phyloP scores from a whole-genome alignment of 2,329 filamentous ascomycete genomes.

The Xylariales sp. region DNA sequence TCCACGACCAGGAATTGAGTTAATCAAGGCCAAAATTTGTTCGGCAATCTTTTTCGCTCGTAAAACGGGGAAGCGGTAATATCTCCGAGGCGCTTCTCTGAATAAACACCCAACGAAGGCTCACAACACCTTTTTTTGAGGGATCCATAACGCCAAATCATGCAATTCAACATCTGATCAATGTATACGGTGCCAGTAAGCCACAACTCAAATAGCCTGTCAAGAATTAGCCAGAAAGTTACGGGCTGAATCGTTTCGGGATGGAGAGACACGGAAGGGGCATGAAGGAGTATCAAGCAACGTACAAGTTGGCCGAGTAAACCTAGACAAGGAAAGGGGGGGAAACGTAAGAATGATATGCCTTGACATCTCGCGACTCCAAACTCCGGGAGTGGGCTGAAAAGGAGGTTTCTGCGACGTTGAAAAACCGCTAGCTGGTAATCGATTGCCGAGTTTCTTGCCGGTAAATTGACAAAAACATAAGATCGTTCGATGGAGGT shows the following conservation, averaged over 20 bases:
- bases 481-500: too few species aligned
- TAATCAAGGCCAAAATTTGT: not conserved
- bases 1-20: not conserved
- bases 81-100: too few species aligned
- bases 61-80: not conserved
- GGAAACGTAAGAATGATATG: not conserved
- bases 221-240: not conserved
- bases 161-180: not conserved
- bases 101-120: not conserved
- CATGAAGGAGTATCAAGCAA: not conserved
- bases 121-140: not conserved
- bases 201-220: not conserved
- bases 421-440: too few species aligned
- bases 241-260: too few species aligned
- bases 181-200: not conserved
- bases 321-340: not conserved
- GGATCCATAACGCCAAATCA: not conserved
- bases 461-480: too few species aligned
- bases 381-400: not conserved
- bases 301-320: not conserved
- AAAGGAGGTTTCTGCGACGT: too few species aligned
- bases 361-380: not conserved
- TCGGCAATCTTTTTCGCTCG: not conserved
- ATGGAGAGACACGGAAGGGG: not conserved
- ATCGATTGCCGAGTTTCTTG: too few species aligned